Conservation (phyloP, 352 stramenopile species). For the Aphanomyces stellatus region DNA sequence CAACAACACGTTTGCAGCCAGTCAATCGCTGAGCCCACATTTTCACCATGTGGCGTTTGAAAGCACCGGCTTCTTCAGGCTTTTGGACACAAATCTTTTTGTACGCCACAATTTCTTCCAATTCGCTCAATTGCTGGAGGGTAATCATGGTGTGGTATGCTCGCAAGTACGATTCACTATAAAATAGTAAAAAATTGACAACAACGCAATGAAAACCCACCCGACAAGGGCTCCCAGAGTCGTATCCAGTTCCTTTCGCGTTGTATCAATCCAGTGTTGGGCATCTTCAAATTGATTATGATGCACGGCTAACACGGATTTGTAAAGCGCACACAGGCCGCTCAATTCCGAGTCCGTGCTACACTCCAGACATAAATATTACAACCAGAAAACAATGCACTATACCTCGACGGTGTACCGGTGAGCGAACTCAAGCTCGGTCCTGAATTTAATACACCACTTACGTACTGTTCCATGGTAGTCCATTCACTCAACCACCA, state of each 20-base stretch:
- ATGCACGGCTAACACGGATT: conserved; percentile 91
- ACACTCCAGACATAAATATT: neutral
- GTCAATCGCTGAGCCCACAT: conserved; percentile 81
- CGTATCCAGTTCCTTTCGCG: conserved; percentile 88
- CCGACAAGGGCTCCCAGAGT: conserved; percentile 93
- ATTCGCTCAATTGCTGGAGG: conserved; percentile 93
- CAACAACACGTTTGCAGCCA: conserved; percentile 87
- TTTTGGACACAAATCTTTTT: conserved; percentile 77
- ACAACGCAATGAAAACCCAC: neutral
- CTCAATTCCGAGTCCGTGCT: neutral
- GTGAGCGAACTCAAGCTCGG: neutral
- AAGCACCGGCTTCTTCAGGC: conserved; percentile 58
- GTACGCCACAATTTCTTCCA: conserved; percentile 97
- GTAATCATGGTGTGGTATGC: conserved; percentile 96
- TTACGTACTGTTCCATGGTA: conserved; percentile 70
- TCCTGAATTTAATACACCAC: neutral
- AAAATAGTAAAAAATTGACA: too few species aligned
- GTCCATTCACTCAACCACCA: conserved; percentile 81
- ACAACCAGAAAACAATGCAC: neutral
- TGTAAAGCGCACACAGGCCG: conserved; percentile 38
- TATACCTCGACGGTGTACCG: neutral
- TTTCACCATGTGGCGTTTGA: conserved; percentile 72
- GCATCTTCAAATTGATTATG: conserved; percentile 89
- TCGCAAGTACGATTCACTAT: conserved; percentile 91
- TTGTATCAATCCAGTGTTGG: conserved; percentile 88